Evolutionary conservation across 2,329 filamentous ascomycete species (phyloP).

Genomic region (Biscogniauxia mediterranea): DNA sequence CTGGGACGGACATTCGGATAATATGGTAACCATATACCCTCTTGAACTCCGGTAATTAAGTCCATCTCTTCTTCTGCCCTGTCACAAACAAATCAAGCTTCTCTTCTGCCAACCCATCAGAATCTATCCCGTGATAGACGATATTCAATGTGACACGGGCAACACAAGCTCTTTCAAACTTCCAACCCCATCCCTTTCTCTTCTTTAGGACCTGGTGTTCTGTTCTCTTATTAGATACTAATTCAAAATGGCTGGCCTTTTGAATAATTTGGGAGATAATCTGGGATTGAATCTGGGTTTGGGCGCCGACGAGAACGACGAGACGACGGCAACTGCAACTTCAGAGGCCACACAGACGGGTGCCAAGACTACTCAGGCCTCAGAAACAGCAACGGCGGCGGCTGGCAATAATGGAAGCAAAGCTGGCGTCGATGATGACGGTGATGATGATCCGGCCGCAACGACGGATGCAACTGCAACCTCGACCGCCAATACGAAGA

Average conservation of each 20-base stretch:
- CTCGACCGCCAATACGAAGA: conserved; percentile 5
- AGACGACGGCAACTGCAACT: conserved; percentile 6
- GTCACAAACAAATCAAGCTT: conserved; percentile 10
- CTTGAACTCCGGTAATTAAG: conserved; percentile 3
- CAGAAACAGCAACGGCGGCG: conserved; percentile 1
- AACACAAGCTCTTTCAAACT: conserved; percentile 10
- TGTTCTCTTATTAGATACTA: conserved; percentile 12
- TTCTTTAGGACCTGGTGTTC: conserved; percentile 33
- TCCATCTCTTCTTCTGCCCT: conserved; percentile 5
- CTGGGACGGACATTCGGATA: conserved; percentile 5
- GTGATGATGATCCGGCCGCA: neutral
- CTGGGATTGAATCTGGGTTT: conserved; percentile 17
- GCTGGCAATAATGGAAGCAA: neutral
- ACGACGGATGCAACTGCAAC: conserved; percentile 11
- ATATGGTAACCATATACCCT: conserved; percentile 7
- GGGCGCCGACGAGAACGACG: conserved; percentile 10
- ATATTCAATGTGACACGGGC: conserved; percentile 18
- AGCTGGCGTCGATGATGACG: neutral
- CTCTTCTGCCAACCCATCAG: conserved; percentile 10
- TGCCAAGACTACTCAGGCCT: neutral
- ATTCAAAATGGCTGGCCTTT: conserved; percentile 31
- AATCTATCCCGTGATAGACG: conserved; percentile 5
- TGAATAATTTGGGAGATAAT: conserved; percentile 22
- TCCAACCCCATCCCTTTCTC: conserved; percentile 14
- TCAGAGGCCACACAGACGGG: conserved; percentile 6